phyloP scores from a whole-genome alignment of 2,329 filamentous ascomycete species.

The Aureobasidium subglaciale region DNA sequence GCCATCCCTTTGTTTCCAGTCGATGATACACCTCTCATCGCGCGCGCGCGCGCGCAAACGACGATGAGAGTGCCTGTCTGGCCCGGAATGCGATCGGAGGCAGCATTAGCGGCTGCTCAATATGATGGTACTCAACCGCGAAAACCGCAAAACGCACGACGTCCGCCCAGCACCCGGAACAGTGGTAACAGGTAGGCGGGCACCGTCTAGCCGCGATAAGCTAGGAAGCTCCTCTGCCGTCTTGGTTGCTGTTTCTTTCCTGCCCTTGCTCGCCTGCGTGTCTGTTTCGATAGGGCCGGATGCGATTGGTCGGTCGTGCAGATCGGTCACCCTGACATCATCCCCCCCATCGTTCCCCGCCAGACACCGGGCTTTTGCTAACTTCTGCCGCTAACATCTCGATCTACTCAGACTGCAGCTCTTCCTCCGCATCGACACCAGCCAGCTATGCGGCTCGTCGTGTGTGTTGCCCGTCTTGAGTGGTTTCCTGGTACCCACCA shows the following conservation, averaged over 20 bases:
- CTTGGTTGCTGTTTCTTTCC: background rate
- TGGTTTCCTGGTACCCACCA: conserved; percentile 7
- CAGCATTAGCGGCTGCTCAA: background rate
- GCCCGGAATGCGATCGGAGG: conserved; percentile 1
- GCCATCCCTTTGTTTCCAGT: background rate
- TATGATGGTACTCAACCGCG: conserved; percentile 3
- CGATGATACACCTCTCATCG: background rate
- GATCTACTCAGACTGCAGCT: conserved; percentile 8
- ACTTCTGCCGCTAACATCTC: conserved; percentile 10
- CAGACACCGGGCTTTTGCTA: background rate
- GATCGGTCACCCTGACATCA: conserved; percentile 13
- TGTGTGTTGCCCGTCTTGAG: conserved; percentile 11
- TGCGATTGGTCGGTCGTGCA: background rate
- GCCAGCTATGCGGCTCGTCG: conserved; percentile 11
- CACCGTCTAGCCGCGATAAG: conserved; percentile 8
- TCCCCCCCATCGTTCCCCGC: conserved; percentile 10
- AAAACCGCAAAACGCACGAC: background rate
- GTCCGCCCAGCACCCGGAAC: background rate
- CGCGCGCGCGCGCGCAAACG: background rate
- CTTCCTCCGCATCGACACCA: conserved; percentile 8
- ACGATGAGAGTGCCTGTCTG: background rate
- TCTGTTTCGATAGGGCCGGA: conserved; percentile 9
- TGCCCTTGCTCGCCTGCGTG: background rate
- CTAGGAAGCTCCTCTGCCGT: conserved; percentile 1
- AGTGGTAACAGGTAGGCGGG: conserved; percentile 2